These are phyloP conservation scores for Cicer bijugum DNA, from an alignment of 306 rosid genomes.

Conservation along the genomic window DNA sequence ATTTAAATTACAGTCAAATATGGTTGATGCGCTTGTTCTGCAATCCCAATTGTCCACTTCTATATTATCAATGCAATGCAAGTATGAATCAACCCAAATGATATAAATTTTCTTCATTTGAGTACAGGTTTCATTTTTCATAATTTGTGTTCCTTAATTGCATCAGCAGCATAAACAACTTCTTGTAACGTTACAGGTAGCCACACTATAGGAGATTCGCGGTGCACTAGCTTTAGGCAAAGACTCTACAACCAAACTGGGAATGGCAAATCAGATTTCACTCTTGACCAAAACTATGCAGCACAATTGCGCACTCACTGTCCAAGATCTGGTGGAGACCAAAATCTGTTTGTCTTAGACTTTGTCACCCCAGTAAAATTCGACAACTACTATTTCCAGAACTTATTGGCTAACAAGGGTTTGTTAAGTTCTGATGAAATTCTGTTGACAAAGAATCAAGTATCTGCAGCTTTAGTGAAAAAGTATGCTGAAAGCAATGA, in stretches of 20 bases:
- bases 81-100: background rate
- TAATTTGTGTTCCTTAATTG: background rate
- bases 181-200: conserved; percentile 58
- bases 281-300: conserved; percentile 66
- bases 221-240: conserved; percentile 95
- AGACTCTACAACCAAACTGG: conserved; percentile 92
- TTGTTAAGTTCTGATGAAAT: conserved; percentile 80
- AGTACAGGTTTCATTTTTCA: background rate
- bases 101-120: background rate
- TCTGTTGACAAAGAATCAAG: conserved; percentile 64
- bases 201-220: conserved; percentile 85
- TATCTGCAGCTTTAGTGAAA: conserved; percentile 64
- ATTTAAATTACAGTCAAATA: background rate
- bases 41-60: background rate
- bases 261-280: conserved; percentile 70
- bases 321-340: conserved; percentile 92
- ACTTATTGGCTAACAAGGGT: conserved; percentile 70
- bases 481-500: conserved; percentile 61
- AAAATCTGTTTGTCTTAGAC: conserved; percentile 78
- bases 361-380: conserved; percentile 75
- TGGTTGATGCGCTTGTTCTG: background rate
- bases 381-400: conserved; percentile 81
- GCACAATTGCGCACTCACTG: conserved; percentile 61
- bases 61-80: background rate
- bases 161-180: background rate